Percentiles rank a stretch among this genome's conserved stretches.
Conservation (phyloP, 108 stramenopile species). For the Fistulifera solaris region DNA sequence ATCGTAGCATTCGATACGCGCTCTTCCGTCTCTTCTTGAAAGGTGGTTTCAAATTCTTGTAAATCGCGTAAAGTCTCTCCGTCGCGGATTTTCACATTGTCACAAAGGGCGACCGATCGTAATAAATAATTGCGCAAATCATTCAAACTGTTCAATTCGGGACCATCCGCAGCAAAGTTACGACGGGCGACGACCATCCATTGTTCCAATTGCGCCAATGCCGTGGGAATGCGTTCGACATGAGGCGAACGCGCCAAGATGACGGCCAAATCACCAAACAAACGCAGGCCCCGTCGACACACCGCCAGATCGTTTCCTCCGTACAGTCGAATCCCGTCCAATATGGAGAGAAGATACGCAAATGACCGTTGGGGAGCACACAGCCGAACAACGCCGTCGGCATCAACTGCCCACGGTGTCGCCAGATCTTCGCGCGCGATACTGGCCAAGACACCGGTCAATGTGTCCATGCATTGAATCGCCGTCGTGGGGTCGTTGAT, state of each 20-base stretch:
- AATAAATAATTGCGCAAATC: no score
- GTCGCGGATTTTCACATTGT: no score
- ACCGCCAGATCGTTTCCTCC: not conserved
- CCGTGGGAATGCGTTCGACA: not conserved
- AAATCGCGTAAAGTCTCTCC: no score
- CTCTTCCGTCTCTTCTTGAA: no score
- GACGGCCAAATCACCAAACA: not conserved
- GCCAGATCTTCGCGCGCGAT: no score
- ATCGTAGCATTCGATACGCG: no score
- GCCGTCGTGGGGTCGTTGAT: constrained; percentile 1
- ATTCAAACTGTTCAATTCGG: no score
- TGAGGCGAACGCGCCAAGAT: not conserved
- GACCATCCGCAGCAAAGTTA: not conserved
- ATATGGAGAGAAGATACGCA: not conserved
- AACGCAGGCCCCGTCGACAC: not conserved
- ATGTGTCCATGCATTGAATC: not conserved
- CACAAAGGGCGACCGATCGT: no score
- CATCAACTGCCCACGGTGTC: not conserved
- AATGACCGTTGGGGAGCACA: not conserved
- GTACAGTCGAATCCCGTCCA: not conserved
- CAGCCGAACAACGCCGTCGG: not conserved
- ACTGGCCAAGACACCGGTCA: no score
- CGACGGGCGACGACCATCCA: not conserved
- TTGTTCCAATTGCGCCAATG: constrained; percentile 1
- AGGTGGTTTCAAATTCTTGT: no score